Evolutionary conservation across 768 basidiomycete species (phyloP), one percentile per base, ranked within the genome.

Genomic region (Termitomyces sp.): DNA sequence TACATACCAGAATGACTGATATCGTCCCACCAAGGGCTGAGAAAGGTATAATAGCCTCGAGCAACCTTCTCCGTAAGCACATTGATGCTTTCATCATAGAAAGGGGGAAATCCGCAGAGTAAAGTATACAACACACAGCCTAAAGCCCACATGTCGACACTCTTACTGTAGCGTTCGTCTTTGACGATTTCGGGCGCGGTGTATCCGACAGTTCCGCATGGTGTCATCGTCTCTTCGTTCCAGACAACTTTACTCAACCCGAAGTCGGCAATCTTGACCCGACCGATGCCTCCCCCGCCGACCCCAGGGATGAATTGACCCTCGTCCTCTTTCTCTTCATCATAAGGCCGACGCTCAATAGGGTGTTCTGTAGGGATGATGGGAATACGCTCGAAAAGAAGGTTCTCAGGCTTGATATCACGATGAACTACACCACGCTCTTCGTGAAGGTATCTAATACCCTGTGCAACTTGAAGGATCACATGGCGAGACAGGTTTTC

Each of bases 11-110:
- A 81, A 56, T 75, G 66, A 57, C 88, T 91, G 59, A 98, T 92
- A 60, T 97, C 91, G 64, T 99, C 96, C 97, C 97, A 99, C 94
- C 98, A 99, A 2, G 97, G 97, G 63, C 92, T 96, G 46, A 99
- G 75, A 78, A 99, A 99, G 0, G 97, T 98, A 70, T 98, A 99
- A 68, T 97, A 90, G 5, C 97, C 97, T 56, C 89, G 79, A 2
- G 97, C 97, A 22, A 99, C 97, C 71, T 99, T 99, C 71, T 98
- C 96, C 0, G 97, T 98, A 41, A 98, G 81, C 38, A 98, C 94
- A 63, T 90, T 94, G 73, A 99, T 99, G 66, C 91, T 95, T 70
- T 99, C 97, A 60, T 99, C 97, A 71, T 98, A 99, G 75, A 99
- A 99, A 0, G 97, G 97, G 43, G 90, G 91, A 71, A 98, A 97